Base-by-base conservation (phyloP, 176 grass and related monocot genomes). In the Oryza brachyantha region DNA sequence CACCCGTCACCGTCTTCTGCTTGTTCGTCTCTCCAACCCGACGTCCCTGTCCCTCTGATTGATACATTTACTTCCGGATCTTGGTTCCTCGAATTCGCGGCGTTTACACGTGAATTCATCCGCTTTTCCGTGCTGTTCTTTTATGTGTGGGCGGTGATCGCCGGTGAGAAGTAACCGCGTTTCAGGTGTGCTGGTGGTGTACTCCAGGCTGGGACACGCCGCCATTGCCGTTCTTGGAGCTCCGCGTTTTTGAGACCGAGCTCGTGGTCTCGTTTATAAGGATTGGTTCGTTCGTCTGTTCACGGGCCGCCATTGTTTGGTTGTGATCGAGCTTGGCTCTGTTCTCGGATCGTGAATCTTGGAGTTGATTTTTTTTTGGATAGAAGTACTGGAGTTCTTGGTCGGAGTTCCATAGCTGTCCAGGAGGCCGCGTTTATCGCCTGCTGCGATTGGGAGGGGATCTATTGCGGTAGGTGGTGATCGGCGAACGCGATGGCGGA, bases 151-250 rank as follows among this genome's bases (percentile, higher is more conserved):
- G 78, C 45, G 35, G 8, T 13, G 2, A 17, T 52, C 21, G 27
- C 66, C 17, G 31, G 37, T 0, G 8, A 60, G 70, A 70, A 73
- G 72, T 32, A 88, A 84, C 81, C 76, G 81, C 10, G 86, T 80
- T 57, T 24, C 52, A 6, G 48, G 41, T 48, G 45, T 17, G 42
- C 10, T 16, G 45, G 69, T 69, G 45, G 0, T 1, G 59, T 29
- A 36, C 12, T 24, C n/a, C 52, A 24, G 52, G 7, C n/a, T 57
- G 52, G 52, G 5, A n/a, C n/a, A 10, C 42, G 2, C 7, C 52
- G 52, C 34, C 79, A 62, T 50, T 38, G 28, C 38, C 21, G 48
- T 83, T 63, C 68, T 72, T 46, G 10, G 1, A 81, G 52, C 79
- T 77, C 54, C 57, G 41, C 16, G 61, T 74, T 83, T 64, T n/a